Evolutionary conservation across 192 early-diverging fungal genomes (phyloP), one percentile per base, ranked within the genome.

Genomic region (Dissophora ornata): DNA sequence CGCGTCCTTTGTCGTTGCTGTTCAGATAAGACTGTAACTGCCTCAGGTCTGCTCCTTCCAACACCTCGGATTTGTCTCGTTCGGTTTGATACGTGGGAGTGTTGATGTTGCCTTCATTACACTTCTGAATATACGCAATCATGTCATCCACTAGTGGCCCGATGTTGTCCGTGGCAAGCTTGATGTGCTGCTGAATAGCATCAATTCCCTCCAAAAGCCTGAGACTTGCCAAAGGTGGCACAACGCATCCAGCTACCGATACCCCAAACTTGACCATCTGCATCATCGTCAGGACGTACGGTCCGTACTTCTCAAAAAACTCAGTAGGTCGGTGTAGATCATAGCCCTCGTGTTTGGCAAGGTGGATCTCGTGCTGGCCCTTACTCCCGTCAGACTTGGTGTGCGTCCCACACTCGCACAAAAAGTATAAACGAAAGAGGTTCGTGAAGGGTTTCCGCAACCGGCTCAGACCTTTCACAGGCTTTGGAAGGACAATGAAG

Each of bases 291-390:
- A 66, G 22, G 32, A 66, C 21, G 21, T 66, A 57, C 10, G 52
- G n/a, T 15, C 63, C 63, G 30, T 66, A 66, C 28, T 66, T 56
- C 16, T 56, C 25, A n/a, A 66, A 57, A 25, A 66, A 66, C 63
- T 66, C 63, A 0, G 44, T 36, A 4, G 63, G 63, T 30, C n/a
- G 18, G 3, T 55, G 32, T 7, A 66, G 3, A n/a, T 47, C 22
- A 41, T 66, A 66, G 0, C 63, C 63, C 22, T 46, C 53, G 48
- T 66, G 63, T 3, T 66, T 48, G 3, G 54, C 53, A 1, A 66
- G 44, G 25, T 66, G 63, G 51, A 64, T n/a, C n/a, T n/a, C 2
- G 1, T 25, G 62, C 10, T 32, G 40, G 1, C 11, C 3, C 19
- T 21, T 32, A 26, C 19, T n/a, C 21, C 13, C 40, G 3, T 4